Base-by-base conservation (phyloP, 2,329 filamentous ascomycete species). In the Leptographium radiaticola region DNA sequence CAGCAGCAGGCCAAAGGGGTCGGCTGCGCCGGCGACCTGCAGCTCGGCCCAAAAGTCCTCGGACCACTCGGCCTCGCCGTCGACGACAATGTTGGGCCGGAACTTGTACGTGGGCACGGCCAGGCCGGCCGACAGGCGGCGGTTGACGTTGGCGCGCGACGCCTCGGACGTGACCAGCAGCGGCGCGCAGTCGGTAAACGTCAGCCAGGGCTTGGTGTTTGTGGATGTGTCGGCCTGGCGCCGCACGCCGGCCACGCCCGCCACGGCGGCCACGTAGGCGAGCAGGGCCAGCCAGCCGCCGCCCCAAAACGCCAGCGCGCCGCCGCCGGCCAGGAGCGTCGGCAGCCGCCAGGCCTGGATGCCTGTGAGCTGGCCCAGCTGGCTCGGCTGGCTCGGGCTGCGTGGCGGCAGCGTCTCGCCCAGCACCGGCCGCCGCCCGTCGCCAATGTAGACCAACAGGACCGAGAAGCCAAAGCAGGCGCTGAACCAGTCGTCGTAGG, bases 11-110 rank as follows among this genome's bases (percentile, higher is more conserved):
- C 67, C 68, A 6, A 47, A 15, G 5, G 15, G 1, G 25, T 25
- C 8, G 18, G 33, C 31, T 42, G 85, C 64, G 16, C 66, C 65
- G 34, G 9, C 2, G 40, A 86, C 64, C 15, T 65, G 65, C 38
- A 88, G 66, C 61, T 83, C 80, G 3, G 70, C 77, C 86, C 84
- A 89, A 62, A 77, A 87, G 63, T 89, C 86, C 65, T 89, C 85
- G 13, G 83, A 82, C 64, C 78, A 89, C 1, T 78, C 68, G 11
- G 67, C 65, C 6, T 77, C 74, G 3, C 80, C 81, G 40, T 77
- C 76, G 1, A 89, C 67, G 1, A 89, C 80, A 48, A 89, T 77
- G 63, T 88, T 89, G 0, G 85, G 83, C 39, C 86, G 78, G 65
- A 89, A 86, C 61, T 84, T 85, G 42, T 75, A 76, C 64, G 86